These are phyloP conservation scores for Mycosarcoma mackinlayi DNA, from an alignment of 1,284 basidiomycete species.

Conservation along the genomic window DNA sequence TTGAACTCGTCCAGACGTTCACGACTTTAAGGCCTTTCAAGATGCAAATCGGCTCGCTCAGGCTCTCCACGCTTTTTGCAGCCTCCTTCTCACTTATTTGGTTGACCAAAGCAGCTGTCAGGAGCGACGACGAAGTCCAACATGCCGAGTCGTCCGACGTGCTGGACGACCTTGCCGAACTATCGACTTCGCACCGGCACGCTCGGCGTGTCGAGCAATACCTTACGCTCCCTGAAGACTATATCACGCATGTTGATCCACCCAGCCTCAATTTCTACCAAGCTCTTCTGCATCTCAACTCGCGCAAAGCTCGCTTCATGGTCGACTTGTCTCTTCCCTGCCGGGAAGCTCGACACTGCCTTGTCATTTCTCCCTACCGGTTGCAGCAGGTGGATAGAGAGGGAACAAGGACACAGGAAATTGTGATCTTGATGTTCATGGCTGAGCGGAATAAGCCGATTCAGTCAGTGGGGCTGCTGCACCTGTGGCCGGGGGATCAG, in stretches of 20 bases:
- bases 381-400: neutral
- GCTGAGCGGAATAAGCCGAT: neutral
- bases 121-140: neutral
- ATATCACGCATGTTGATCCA: neutral
- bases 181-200: neutral
- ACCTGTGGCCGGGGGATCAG: neutral
- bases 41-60: too few relatives aligned
- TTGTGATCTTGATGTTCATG: constrained; percentile 8
- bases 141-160: neutral
- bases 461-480: neutral
- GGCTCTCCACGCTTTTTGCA: too few relatives aligned
- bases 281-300: neutral
- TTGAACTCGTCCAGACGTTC: too few relatives aligned
- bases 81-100: too few relatives aligned
- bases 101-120: neutral
- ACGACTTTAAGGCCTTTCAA: too few relatives aligned
- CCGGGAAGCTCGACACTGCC: neutral
- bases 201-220: neutral
- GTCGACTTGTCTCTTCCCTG: neutral
- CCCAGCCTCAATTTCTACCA: neutral
- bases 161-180: neutral
- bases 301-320: neutral
- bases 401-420: neutral
- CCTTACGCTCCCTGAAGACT: neutral
- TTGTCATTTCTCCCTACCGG: constrained; percentile 7